Conservation (phyloP, 768 basidiomycete genomes). For the Coprinopsis cinerea region DNA sequence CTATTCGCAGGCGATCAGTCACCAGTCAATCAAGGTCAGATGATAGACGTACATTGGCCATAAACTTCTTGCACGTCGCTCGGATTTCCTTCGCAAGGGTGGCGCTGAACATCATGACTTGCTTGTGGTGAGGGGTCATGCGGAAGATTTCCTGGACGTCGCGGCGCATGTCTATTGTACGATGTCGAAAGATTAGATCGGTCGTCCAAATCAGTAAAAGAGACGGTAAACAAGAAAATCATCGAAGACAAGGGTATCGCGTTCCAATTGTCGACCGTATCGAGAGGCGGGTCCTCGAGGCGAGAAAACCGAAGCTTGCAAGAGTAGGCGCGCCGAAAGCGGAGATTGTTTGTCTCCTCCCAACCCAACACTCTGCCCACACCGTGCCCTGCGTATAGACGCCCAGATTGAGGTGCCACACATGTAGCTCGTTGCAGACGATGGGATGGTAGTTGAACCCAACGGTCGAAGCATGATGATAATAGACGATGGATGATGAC, state of each 20-base stretch:
- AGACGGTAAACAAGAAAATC: constrained; percentile 40
- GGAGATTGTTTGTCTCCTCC: constrained; percentile 1
- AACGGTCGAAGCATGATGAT: constrained; percentile 38
- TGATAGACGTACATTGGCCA: constrained; percentile 79
- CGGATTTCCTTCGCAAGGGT: constrained; percentile 96
- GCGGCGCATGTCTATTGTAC: constrained; percentile 97
- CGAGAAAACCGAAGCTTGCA: constrained; percentile 10
- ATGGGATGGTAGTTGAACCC: constrained; percentile 28
- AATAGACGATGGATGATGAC: constrained; percentile 38
- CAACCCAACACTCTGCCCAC: constrained; percentile 6
- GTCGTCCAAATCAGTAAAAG: constrained; percentile 46
- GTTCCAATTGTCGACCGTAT: background rate
- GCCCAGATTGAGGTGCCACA: background rate
- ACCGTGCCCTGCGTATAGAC: constrained; percentile 2
- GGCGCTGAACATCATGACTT: constrained; percentile 99
- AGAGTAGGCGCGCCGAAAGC: background rate
- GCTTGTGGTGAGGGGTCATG: constrained; percentile 97
- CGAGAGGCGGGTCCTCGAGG: background rate
- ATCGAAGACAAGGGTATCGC: background rate
- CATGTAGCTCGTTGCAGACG: background rate
- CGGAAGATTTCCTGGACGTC: constrained; percentile 99
- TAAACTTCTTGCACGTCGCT: constrained; percentile 98
- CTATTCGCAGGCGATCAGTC: constrained; percentile 34
- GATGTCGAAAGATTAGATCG: constrained; percentile 63
- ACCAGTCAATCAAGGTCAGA: constrained; percentile 1